A percentile compares a stretch with the other conserved stretches of the same genome.
Conservation (phyloP, 495 filamentous ascomycete species). For the Aspergillus affinis region DNA sequence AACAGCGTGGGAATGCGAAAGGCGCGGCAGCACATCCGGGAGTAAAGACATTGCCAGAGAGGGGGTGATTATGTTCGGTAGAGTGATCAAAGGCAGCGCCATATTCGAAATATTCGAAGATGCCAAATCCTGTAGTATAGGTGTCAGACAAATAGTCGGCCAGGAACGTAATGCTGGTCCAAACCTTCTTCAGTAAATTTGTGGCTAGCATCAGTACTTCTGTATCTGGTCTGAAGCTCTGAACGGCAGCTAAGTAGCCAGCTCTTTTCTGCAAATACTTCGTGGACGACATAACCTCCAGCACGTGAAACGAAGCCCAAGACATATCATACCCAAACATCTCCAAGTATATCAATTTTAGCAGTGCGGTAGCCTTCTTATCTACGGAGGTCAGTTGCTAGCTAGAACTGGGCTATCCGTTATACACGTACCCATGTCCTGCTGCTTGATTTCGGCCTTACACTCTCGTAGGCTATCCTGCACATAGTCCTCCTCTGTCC, state of each 20-base stretch:
- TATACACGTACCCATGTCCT: conserved; percentile 74
- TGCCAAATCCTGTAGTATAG: conserved; percentile 65
- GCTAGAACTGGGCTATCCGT: background rate
- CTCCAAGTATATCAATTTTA: conserved; percentile 95
- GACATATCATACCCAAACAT: conserved; percentile 99
- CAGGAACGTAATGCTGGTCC: background rate
- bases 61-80: conserved; percentile 89
- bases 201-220: conserved; percentile 98
- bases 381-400: conserved; percentile 54
- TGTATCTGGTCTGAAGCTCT: conserved; percentile 93
- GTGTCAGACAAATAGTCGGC: conserved; percentile 5
- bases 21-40: conserved; percentile 78
- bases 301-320: conserved; percentile 96
- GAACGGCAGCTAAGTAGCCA: conserved; percentile 93
- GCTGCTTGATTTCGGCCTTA: conserved; percentile 79
- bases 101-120: conserved; percentile 73
- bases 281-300: conserved; percentile 95
- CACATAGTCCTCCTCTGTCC: conserved; percentile 90
- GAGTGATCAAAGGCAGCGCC: conserved; percentile 77
- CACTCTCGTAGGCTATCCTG: conserved; percentile 91
- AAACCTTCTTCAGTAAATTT: conserved; percentile 92
- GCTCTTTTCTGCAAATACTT: conserved; percentile 95
- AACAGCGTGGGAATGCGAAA: conserved; percentile 76
- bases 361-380: conserved; percentile 89
- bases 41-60: conserved; percentile 86